These are phyloP conservation scores for Phytopythium vexans DNA, from an alignment of 352 stramenopile genomes.

Conservation along the genomic window DNA sequence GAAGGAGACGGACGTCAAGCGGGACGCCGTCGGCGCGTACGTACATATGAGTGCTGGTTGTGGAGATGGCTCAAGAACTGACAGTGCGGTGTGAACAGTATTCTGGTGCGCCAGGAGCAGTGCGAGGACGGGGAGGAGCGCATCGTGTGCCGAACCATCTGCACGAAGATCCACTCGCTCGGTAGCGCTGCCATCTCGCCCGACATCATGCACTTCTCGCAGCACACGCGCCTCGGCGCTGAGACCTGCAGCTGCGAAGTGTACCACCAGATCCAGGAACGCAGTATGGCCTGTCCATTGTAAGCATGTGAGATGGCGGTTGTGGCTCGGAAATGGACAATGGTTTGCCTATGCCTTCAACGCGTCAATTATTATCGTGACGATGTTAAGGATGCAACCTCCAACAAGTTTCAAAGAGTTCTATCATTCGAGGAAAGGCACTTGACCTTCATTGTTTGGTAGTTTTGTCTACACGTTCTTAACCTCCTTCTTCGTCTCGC, in stretches of 20 bases:
- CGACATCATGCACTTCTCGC: conserved; percentile 5
- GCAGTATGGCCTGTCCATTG: too few relatives aligned
- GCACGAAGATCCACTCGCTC: conserved; percentile 13
- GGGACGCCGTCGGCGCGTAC: conserved; percentile 33
- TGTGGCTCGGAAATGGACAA: too few relatives aligned
- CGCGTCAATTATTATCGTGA: too few relatives aligned
- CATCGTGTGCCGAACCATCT: conserved; percentile 11
- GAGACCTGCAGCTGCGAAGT: conserved; percentile 2
- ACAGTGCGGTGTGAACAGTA: background rate
- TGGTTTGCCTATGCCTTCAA: too few relatives aligned
- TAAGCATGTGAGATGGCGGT: too few relatives aligned
- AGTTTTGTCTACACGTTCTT: too few relatives aligned
- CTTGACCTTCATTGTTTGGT: too few relatives aligned
- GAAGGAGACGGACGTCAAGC: conserved; percentile 22
- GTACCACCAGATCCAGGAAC: conserved; percentile 5
- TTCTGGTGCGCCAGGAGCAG: conserved; percentile 7
- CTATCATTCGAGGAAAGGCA: too few relatives aligned
- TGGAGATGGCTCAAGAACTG: background rate
- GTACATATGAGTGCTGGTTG: conserved; percentile 3
- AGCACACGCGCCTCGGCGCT: conserved; percentile 1
- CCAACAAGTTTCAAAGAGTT: too few relatives aligned
- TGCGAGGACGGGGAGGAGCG: conserved; percentile 18
- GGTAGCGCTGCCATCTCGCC: background rate
- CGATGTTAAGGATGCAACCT: too few relatives aligned
- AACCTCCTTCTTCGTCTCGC: conserved; percentile 8